Evolutionary conservation across 106 monocot species (phyloP), one percentile per base, ranked within the genome.

Genomic region (Cymbidium sinense): DNA sequence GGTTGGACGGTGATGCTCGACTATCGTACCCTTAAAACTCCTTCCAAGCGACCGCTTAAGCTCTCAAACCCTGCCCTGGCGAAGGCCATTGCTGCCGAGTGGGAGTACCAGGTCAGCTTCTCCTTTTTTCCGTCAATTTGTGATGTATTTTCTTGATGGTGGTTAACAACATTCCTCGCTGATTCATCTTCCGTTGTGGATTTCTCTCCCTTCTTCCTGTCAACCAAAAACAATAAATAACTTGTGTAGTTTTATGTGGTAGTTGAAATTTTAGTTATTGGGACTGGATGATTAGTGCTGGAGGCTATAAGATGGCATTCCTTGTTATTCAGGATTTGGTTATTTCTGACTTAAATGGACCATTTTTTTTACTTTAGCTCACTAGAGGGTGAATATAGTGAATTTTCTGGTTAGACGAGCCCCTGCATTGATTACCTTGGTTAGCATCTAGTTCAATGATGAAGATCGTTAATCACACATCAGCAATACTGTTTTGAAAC

Each of bases 1-100:
- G 99, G 99, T 44, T 99, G 99, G 99, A 91, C 83, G 65, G 95
- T 95, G 76, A 99, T 99, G 99, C 91, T 99, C 35, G 99, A 99
- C 20, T 99, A 99, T 84, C 72, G 95, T 7, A 99, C 95, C 39
- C 88, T 99, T 4, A 95, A 95, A 80, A 87, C 95, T 25, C 94
- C 98, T 7, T 87, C 86, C 21, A 99, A 95, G 82, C 79, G 95
- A 62, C 79, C 85, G 23, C 88, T 95, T 35, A 99, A 91, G 91
- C 85, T 95, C 51, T 90, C 82, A 28, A 90, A 87, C 21, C 87
- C 85, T 2, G 85, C 90, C 15, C 99, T 99, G 37, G 95, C 99
- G 71, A 93, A 87, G 64, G 92, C 93, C 73, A 86, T 95, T 52
- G 95, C 99, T 6, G 99, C 95, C 36, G 95, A 99, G 81, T 99